Base-by-base conservation (phyloP, 257 asterid species). In the Craterostigma plantagineum region DNA sequence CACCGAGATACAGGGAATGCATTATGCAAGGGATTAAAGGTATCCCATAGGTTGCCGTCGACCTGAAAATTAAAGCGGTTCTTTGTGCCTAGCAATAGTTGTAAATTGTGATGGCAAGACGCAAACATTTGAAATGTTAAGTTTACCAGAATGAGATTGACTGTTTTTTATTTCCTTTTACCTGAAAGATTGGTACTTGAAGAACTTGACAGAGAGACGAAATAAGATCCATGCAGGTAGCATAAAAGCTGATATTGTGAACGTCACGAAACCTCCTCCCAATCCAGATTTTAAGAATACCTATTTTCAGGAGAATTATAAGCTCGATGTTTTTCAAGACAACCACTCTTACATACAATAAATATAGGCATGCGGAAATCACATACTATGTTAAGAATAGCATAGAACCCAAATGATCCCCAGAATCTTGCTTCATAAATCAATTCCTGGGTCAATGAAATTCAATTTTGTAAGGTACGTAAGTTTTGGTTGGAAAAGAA, bases 371-470 rank as follows among this genome's bases (percentile, higher is more conserved):
- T 48, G 58, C 33, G 16, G 35, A 18, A 18, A 53, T 57, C 42
- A 65, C 81, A 18, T 38, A 90, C 98, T 92, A 42, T 35, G 94
- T 83, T 34, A 79, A 63, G 54, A 83, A 56, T 45, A 86, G 67
- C 60, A 61, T 79, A 79, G 60, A 90, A 64, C 51, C 98, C 98
- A 71, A 83, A 90, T 45, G 98, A 95, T 58, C 98, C 98, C 95
- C 95, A 90, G 64, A 90, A 79, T 69, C 75, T 64, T 62, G 95
- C 93, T 75, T 83, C 95, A 58, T 54, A 69, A 49, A 55, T 77
- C 70, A 79, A 58, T 53, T 77, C 93, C 98, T 87, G 72, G 53
- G 60, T n/a, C 50, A 39, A 52, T 46, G 33, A 12, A 12, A 36
- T 44, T 34, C 51, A 30, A 35, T 34, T 14, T 45, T 40, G 38